Evolutionary conservation across 2,329 filamentous ascomycete species (phyloP).

Genomic region (Paecilomyces formosus): DNA sequence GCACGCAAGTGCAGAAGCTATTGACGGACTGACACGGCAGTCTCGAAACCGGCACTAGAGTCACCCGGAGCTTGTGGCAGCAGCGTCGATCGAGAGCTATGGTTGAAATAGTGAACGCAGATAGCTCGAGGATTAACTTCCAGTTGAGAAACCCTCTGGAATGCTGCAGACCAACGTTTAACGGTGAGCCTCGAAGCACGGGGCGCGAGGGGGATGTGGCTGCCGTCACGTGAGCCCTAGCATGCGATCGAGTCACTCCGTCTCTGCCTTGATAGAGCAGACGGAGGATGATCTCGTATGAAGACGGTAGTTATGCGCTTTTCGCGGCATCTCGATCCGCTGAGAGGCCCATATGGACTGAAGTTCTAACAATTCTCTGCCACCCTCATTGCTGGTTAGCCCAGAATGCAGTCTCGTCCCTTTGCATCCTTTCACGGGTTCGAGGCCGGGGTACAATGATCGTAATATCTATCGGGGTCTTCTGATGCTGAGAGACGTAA

Average conservation of each 20-base stretch:
- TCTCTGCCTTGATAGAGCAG: not conserved
- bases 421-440: not conserved
- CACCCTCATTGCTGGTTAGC: not conserved
- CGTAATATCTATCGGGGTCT: not conserved
- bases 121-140: not conserved
- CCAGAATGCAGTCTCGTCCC: not conserved
- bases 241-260: not conserved
- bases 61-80: not conserved
- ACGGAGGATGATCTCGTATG: not conserved
- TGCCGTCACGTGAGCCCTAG: not conserved
- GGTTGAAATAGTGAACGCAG: not conserved
- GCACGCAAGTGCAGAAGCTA: not conserved
- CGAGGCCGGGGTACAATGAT: not conserved
- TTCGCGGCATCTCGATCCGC: not conserved
- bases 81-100: not conserved
- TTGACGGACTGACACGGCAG: not conserved
- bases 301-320: not conserved
- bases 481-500: not conserved
- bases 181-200: not conserved
- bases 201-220: not conserved
- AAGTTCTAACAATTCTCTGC: not conserved
- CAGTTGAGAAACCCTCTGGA: not conserved
- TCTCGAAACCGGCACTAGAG: not conserved
- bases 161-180: not conserved
- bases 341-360: not conserved